Conservation (phyloP, 2,329 filamentous ascomycete genomes). For the Ophidiomyces ophidiicola region DNA sequence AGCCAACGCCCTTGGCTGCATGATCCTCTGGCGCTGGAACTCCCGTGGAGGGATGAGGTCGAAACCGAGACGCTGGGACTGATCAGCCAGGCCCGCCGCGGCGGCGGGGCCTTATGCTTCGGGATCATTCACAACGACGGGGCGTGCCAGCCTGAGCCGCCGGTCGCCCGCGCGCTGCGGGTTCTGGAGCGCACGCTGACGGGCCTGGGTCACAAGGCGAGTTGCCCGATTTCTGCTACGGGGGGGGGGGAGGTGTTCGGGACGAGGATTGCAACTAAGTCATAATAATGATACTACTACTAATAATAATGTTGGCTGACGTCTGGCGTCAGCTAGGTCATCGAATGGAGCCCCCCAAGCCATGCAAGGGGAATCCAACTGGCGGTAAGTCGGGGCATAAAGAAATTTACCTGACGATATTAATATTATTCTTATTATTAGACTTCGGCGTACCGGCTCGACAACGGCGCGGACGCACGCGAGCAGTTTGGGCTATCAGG, state of each 20-base stretch:
- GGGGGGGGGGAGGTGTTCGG: too few species aligned
- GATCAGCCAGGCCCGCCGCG: conserved; percentile 26
- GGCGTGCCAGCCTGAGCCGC: conserved; percentile 42
- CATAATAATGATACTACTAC: background rate
- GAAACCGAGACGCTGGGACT: conserved; percentile 28
- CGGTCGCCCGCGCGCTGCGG: conserved; percentile 43
- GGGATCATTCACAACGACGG: conserved; percentile 45
- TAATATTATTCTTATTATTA: too few species aligned
- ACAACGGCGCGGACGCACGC: conserved; percentile 37
- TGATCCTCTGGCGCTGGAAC: conserved; percentile 52
- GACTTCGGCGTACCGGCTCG: background rate
- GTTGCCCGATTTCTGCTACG: background rate
- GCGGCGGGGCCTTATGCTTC: conserved; percentile 38
- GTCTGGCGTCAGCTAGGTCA: conserved; percentile 27
- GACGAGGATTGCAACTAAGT: too few species aligned
- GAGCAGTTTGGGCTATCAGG: conserved; percentile 43
- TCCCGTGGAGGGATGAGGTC: conserved; percentile 50
- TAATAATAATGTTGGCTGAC: background rate
- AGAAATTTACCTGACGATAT: background rate
- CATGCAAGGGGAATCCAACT: conserved; percentile 34
- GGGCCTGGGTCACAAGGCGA: conserved; percentile 41
- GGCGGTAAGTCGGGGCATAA: conserved; percentile 25
- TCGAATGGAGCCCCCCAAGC: conserved; percentile 47
- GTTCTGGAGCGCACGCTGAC: conserved; percentile 40
- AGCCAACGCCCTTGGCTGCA: conserved; percentile 50